Conservation (phyloP, 768 basidiomycete species). For the Naematelia encephala region DNA sequence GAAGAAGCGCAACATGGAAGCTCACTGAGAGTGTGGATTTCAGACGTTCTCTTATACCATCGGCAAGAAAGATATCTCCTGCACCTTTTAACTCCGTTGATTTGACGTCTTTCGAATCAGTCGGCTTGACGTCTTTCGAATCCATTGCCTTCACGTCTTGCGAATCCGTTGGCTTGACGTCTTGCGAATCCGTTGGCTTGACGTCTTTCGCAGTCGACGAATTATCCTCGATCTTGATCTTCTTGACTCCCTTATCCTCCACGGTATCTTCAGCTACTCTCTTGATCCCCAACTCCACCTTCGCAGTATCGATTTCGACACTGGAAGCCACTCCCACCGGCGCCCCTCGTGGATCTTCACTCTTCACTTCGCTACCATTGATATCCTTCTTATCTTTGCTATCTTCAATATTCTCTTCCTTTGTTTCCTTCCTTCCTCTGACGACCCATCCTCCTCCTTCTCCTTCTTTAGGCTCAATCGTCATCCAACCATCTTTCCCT, state of each 20-base stretch:
- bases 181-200: too few relatives aligned
- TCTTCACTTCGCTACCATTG: not conserved
- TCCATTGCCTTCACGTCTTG: too few relatives aligned
- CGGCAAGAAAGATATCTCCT: slow-evolving; percentile 45
- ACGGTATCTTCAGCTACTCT: not conserved
- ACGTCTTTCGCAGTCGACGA: not conserved
- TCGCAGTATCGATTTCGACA: not conserved
- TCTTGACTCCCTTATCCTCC: not conserved
- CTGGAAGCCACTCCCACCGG: not conserved
- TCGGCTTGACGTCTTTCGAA: too few relatives aligned
- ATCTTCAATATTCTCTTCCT: slow-evolving; percentile 2
- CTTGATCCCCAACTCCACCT: not conserved
- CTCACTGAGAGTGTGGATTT: slow-evolving; percentile 28
- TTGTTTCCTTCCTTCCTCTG: slow-evolving; percentile 6
- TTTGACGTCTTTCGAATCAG: too few relatives aligned
- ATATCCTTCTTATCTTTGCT: too few relatives aligned
- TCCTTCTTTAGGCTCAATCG: slow-evolving; percentile 30
- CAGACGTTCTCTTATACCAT: slow-evolving; percentile 34
- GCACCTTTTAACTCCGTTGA: slow-evolving; percentile 13
- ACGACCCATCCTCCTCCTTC: not conserved
- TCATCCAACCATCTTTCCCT: slow-evolving; percentile 47
- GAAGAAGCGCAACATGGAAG: not conserved
- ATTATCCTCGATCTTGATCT: slow-evolving; percentile 3
- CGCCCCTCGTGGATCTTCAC: not conserved
- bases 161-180: too few relatives aligned